Percentiles rank a stretch among this genome's conserved stretches.
phyloP scores from a whole-genome alignment of 441 rosid species.

The Erodium texanum region DNA sequence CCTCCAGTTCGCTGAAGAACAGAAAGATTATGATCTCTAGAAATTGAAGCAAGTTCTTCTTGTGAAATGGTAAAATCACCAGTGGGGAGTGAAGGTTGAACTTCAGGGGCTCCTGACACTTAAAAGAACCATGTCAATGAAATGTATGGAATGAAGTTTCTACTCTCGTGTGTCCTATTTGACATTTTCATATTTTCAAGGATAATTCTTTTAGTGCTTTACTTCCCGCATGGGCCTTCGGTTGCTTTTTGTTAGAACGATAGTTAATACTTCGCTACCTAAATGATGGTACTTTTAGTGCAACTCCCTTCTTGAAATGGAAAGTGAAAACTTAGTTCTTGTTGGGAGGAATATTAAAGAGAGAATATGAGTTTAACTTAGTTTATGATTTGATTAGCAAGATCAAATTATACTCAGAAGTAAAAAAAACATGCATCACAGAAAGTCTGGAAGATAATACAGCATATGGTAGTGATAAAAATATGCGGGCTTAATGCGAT shows the following conservation, averaged over 20 bases:
- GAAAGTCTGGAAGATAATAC: not conserved
- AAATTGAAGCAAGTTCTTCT: conserved; percentile 58
- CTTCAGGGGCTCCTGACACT: conserved; percentile 33
- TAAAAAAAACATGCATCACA: not conserved
- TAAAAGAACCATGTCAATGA: conserved; percentile 12
- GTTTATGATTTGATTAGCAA: not conserved
- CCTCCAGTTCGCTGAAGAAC: conserved; percentile 63
- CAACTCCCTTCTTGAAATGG: no score
- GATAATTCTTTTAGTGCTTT: no score
- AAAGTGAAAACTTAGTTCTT: not conserved
- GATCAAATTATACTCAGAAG: not conserved
- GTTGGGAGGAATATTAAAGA: not conserved
- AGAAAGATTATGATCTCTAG: conserved; percentile 61
- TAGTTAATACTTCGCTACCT: no score
- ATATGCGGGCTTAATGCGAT: no score
- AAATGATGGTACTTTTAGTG: no score
- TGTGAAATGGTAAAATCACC: conserved; percentile 59
- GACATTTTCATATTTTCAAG: not conserved
- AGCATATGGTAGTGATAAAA: not conserved
- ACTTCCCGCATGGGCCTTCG: no score
- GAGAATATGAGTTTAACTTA: not conserved
- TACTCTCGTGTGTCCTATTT: not conserved
- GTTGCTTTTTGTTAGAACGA: no score
- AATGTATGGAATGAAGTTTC: not conserved
- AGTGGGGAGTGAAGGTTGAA: conserved; percentile 23